phyloP scores from a whole-genome alignment of 108 stramenopile species.

The Phaeodactylum tricornutum region DNA sequence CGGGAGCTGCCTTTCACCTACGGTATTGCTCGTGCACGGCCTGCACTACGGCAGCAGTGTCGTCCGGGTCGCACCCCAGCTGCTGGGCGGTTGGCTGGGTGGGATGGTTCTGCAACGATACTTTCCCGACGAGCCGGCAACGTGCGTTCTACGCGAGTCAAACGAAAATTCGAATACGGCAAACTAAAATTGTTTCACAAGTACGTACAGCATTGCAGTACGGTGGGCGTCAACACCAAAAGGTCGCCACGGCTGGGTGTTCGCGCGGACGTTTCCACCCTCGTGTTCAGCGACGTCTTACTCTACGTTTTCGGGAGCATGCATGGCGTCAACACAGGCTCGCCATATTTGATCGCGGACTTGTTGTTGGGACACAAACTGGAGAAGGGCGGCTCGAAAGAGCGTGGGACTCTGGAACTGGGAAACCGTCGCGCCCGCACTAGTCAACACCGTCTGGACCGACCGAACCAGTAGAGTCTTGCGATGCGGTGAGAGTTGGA shows the following conservation, averaged over 20 bases:
- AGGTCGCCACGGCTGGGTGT: too few relatives aligned
- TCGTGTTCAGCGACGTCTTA: too few relatives aligned
- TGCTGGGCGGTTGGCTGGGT: neutral
- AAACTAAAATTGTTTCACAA: too few relatives aligned
- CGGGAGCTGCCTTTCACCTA: constrained; percentile 1
- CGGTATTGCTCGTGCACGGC: neutral
- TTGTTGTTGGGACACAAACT: constrained; percentile 19
- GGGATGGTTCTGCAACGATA: neutral
- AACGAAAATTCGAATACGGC: too few relatives aligned
- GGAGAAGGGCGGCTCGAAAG: constrained; percentile 23
- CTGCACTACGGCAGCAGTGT: neutral
- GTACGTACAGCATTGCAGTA: too few relatives aligned
- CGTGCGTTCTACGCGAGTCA: too few relatives aligned
- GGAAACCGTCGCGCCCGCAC: constrained; percentile 28
- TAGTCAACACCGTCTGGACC: constrained; percentile 31
- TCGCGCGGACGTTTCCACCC: too few relatives aligned
- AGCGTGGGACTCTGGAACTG: constrained; percentile 13
- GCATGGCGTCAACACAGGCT: constrained; percentile 22
- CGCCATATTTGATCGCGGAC: constrained; percentile 47
- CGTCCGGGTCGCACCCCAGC: neutral
- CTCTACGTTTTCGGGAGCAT: neutral
- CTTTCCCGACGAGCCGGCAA: neutral
- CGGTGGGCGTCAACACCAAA: too few relatives aligned
- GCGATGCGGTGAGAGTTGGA: constrained; percentile 16
- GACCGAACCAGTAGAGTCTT: constrained; percentile 23